Evolutionary conservation across 148 eudicot species (phyloP).

Genomic region (Hydrangea macrophylla): DNA sequence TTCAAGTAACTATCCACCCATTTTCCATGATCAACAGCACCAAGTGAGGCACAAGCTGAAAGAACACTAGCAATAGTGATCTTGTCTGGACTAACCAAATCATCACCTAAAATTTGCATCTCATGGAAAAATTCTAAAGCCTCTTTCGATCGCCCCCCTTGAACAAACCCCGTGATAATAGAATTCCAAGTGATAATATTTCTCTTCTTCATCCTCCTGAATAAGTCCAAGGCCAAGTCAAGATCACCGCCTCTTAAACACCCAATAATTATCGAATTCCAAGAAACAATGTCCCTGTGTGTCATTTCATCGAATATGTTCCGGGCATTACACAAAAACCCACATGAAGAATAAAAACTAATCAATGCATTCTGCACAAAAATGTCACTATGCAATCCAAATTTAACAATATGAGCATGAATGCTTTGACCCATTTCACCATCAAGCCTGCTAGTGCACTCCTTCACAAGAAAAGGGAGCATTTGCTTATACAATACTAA

Average conservation of each 20-base stretch:
- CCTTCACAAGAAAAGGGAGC: slow-evolving; percentile 60
- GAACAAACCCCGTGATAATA: slow-evolving; percentile 64
- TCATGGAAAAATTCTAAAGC: slow-evolving; percentile 64
- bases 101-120: slow-evolving; percentile 35
- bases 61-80: slow-evolving; percentile 60
- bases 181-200: slow-evolving; percentile 79
- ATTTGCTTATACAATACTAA: slow-evolving; percentile 41
- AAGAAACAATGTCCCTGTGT: slow-evolving; percentile 54
- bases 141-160: slow-evolving; percentile 54
- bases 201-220: slow-evolving; percentile 52
- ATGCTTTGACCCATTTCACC: slow-evolving; percentile 34
- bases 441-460: slow-evolving; percentile 46
- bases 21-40: slow-evolving; percentile 61
- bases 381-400: slow-evolving; percentile 39
- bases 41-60: slow-evolving; percentile 78
- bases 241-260: slow-evolving; percentile 55
- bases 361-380: slow-evolving; percentile 53
- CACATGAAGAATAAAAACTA: slow-evolving; percentile 36
- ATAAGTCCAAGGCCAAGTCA: slow-evolving; percentile 48
- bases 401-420: slow-evolving; percentile 42
- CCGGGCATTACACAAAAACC: slow-evolving; percentile 38
- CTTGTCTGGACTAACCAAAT: slow-evolving; percentile 55
- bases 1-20: slow-evolving; percentile 60
- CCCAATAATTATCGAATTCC: slow-evolving; percentile 67
- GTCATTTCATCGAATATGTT: slow-evolving; percentile 60